phyloP scores from a whole-genome alignment of 768 basidiomycete species.

The Kwoniella bestiolae region DNA sequence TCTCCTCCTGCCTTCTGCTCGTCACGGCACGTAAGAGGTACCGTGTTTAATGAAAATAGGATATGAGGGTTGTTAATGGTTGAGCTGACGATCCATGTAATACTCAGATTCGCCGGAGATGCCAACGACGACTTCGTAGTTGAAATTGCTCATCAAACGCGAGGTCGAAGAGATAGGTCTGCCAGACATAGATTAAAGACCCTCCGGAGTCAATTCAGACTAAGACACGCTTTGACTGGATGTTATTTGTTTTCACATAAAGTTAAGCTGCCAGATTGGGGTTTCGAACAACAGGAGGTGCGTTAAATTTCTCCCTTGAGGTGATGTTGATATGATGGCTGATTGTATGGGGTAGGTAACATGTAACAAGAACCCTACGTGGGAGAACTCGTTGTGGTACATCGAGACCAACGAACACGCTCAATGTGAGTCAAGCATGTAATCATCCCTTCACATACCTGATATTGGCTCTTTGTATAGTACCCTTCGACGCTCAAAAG shows the following conservation, averaged over 20 bases:
- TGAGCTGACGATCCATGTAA: slow-evolving; percentile 1
- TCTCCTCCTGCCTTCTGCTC: too few relatives aligned
- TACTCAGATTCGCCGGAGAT: slow-evolving; percentile 70
- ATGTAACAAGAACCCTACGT: slow-evolving; percentile 95
- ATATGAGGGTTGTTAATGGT: too few relatives aligned
- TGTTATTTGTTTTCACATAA: slow-evolving; percentile 99
- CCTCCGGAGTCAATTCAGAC: slow-evolving; percentile 76
- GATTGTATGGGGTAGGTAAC: slow-evolving; percentile 63
- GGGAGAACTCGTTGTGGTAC: slow-evolving; percentile 88
- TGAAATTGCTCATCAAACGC: slow-evolving; percentile 74
- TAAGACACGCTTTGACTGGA: slow-evolving; percentile 82
- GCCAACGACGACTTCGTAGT: slow-evolving; percentile 86
- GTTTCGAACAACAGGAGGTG: slow-evolving; percentile 93
- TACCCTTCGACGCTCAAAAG: slow-evolving; percentile 70
- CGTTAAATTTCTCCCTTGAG: not conserved
- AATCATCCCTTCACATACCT: not conserved
- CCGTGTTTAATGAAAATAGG: too few relatives aligned
- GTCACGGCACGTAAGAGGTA: too few relatives aligned
- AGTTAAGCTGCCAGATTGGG: slow-evolving; percentile 97
- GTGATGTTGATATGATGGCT: not conserved
- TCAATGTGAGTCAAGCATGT: slow-evolving; percentile 63
- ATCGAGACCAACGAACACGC: slow-evolving; percentile 83
- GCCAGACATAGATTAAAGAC: slow-evolving; percentile 76
- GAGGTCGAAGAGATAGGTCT: slow-evolving; percentile 61
- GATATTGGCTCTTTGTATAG: slow-evolving; percentile 59